Conservation (phyloP, 495 filamentous ascomycete genomes). For the Paragyromitra xinjiangensis region DNA sequence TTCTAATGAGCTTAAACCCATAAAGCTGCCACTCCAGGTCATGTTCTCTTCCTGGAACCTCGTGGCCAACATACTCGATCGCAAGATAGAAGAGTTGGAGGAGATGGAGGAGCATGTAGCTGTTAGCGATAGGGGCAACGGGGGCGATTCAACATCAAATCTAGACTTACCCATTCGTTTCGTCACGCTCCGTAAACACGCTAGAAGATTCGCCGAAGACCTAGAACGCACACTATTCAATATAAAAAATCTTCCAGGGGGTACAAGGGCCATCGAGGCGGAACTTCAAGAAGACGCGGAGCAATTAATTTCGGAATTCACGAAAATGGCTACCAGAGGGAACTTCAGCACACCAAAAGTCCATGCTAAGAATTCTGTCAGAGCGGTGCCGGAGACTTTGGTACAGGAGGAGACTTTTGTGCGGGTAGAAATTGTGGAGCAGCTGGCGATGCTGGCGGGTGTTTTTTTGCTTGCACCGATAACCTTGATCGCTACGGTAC, state of each 20-base stretch:
- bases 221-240: conserved; percentile 16
- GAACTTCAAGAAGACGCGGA: conserved; percentile 5
- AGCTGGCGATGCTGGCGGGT: background rate
- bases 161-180: background rate
- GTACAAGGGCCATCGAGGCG: too few species aligned
- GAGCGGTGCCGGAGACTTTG: background rate
- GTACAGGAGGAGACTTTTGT: background rate
- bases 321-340: conserved; percentile 7
- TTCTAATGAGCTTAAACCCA: background rate
- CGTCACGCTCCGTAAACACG: conserved; percentile 25
- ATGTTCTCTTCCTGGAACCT: conserved; percentile 18
- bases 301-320: conserved; percentile 7
- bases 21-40: conserved; percentile 6
- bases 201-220: background rate
- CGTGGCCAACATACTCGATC: conserved; percentile 19
- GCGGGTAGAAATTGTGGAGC: conserved; percentile 11
- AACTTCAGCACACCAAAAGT: conserved; percentile 11
- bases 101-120: background rate
- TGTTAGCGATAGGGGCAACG: background rate
- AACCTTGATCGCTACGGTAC: conserved; percentile 9
- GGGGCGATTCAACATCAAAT: background rate
- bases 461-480: conserved; percentile 8
- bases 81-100: conserved; percentile 8
- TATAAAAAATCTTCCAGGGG: background rate
- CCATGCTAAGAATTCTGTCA: background rate